Evolutionary conservation across 1,284 basidiomycete species (phyloP).

Genomic region (Ustilago hordei): DNA sequence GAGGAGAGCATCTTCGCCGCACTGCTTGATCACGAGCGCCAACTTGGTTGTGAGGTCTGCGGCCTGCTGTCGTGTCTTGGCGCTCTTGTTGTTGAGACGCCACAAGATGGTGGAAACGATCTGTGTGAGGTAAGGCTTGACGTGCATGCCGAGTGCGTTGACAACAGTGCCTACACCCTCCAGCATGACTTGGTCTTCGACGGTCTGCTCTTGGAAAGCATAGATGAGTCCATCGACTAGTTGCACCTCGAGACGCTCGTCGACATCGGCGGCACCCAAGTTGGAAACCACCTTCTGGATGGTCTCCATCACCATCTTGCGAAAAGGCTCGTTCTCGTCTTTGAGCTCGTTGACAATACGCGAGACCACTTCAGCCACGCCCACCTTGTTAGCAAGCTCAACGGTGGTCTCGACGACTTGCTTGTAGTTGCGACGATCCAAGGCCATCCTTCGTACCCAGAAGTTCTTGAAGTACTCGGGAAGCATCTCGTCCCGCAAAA

Average conservation of each 20-base stretch:
- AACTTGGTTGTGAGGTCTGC: conserved; percentile 94
- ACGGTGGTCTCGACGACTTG: conserved; percentile 99
- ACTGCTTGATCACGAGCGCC: conserved; percentile 98
- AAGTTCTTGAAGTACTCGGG: conserved; percentile 99
- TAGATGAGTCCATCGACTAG: conserved; percentile 99
- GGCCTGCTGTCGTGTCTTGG: conserved; percentile 98
- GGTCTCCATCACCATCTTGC: conserved; percentile 99
- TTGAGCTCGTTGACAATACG: conserved; percentile 96
- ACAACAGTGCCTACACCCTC: conserved; percentile 98
- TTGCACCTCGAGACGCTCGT: conserved; percentile 91
- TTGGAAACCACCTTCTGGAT: conserved; percentile 95
- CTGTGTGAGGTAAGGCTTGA: conserved; percentile 97
- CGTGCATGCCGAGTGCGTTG: conserved; percentile 94
- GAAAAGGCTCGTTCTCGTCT: conserved; percentile 83
- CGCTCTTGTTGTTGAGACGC: conserved; percentile 99
- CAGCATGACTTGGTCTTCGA: conserved; percentile 98
- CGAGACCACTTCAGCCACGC: conserved; percentile 94
- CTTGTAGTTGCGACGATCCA: conserved; percentile 93
- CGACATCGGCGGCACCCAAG: conserved; percentile 94
- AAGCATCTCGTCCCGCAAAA: conserved; percentile 86
- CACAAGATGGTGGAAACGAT: conserved; percentile 99
- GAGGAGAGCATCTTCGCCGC: conserved; percentile 93
- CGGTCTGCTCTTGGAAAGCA: conserved; percentile 98
- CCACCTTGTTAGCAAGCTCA: conserved; percentile 94
- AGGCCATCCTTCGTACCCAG: conserved; percentile 93